These are phyloP conservation scores for Xerophyta viscosa DNA, from an alignment of 106 monocot species.

Conservation along the genomic window DNA sequence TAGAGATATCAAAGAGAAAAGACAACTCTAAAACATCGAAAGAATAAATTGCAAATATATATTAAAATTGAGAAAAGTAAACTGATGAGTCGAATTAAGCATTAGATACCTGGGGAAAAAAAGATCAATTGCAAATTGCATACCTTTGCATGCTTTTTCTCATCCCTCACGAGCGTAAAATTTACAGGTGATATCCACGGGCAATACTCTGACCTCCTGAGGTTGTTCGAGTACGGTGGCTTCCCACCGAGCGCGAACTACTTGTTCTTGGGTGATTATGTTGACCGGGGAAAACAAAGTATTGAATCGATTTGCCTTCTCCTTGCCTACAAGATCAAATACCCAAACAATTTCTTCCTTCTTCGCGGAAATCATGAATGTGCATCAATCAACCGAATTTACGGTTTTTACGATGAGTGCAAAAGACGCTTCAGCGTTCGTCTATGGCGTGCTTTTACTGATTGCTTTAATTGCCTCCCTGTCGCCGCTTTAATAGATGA, in stretches of 20 bases:
- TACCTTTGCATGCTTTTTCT: too few relatives aligned
- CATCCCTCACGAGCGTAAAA: neutral
- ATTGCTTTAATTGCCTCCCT: conserved; percentile 48
- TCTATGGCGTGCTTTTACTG: conserved; percentile 42
- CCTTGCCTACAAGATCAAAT: conserved; percentile 45
- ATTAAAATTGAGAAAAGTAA: too few relatives aligned
- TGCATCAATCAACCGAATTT: conserved; percentile 47
- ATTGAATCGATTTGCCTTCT: conserved; percentile 43
- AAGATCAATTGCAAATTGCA: too few relatives aligned
- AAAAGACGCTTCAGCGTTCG: conserved; percentile 42
- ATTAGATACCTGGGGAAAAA: too few relatives aligned
- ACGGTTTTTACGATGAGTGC: conserved; percentile 54
- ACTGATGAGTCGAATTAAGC: too few relatives aligned
- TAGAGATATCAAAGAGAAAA: too few relatives aligned
- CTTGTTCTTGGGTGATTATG: conserved; percentile 44
- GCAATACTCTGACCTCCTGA: conserved; percentile 42
- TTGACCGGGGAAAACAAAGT: conserved; percentile 45
- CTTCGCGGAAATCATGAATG: conserved; percentile 46
- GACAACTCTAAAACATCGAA: too few relatives aligned
- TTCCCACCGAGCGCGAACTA: conserved; percentile 35
- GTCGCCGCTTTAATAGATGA: conserved; percentile 44
- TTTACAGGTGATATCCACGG: conserved; percentile 42
- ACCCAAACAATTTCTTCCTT: conserved; percentile 41
- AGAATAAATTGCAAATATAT: too few relatives aligned
- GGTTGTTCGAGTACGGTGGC: conserved; percentile 40